Evolutionary conservation across 805 yeast genomes (phyloP).

Genomic region (Myxozyma lipomycoides): DNA sequence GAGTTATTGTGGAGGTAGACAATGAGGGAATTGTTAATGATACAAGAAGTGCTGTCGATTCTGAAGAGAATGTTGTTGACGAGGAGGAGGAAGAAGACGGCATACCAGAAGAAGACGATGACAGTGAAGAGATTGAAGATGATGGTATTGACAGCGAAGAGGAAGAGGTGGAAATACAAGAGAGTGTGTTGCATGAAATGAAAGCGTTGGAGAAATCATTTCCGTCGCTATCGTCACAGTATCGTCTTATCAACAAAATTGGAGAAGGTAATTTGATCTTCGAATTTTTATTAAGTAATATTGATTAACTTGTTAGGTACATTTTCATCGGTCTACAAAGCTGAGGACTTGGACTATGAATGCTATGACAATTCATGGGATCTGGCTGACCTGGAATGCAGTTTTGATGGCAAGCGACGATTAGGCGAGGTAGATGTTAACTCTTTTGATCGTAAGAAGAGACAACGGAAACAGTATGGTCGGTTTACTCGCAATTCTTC

Average conservation of each 20-base stretch:
- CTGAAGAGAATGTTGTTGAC: neutral
- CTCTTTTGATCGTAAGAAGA: neutral
- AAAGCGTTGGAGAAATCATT: conserved; percentile 51
- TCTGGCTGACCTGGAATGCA: conserved; percentile 2
- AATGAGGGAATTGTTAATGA: neutral
- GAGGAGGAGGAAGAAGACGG: conserved; percentile 4
- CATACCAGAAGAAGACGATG: conserved; percentile 10
- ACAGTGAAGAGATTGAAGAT: conserved; percentile 7
- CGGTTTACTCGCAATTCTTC: conserved; percentile 25
- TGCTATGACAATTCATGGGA: conserved; percentile 38
- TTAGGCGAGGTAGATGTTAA: neutral
- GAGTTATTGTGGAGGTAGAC: neutral
- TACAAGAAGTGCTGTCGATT: neutral
- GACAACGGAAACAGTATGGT: conserved; percentile 23
- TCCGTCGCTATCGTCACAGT: conserved; percentile 48
- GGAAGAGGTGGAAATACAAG: neutral
- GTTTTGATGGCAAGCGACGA: conserved; percentile 38
- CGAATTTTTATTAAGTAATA: neutral
- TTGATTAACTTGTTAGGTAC: conserved; percentile 44
- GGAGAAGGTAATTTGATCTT: conserved; percentile 44
- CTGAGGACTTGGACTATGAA: conserved; percentile 47
- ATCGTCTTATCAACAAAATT: conserved; percentile 52
- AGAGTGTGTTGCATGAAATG: conserved; percentile 53
- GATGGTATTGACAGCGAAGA: conserved; percentile 10
- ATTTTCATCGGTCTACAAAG: conserved; percentile 58